A percentile compares a stretch with the other conserved stretches of the same genome.
Conservation (phyloP, 139 green algal species). For the Chlamydomonas urium region DNA sequence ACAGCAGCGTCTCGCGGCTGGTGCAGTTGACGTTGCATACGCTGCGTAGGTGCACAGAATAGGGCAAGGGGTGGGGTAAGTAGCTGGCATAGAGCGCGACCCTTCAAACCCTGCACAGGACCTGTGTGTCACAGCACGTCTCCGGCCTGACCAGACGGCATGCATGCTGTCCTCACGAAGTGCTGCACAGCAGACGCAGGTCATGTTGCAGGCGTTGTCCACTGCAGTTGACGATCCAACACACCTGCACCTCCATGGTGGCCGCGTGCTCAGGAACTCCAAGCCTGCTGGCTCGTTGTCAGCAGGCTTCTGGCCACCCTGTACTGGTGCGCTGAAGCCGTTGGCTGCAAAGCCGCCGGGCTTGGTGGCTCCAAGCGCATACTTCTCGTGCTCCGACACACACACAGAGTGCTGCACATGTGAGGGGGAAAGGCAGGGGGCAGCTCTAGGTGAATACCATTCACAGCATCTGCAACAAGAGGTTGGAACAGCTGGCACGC, state of each 20-base stretch:
- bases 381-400: constrained; percentile 93
- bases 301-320: neutral
- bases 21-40: constrained; percentile 88
- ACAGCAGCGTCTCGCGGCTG: constrained; percentile 74
- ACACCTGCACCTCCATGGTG: constrained; percentile 78
- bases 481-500: no score
- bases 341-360: constrained; percentile 74
- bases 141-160: no score
- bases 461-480: no score
- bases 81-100: neutral
- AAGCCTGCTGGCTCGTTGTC: constrained; percentile 39
- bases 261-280: constrained; percentile 61
- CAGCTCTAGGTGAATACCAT: no score
- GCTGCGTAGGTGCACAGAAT: constrained; percentile 13
- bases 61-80: neutral
- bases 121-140: neutral
- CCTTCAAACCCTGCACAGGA: neutral
- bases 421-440: no score
- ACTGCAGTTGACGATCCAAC: no score
- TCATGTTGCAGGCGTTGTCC: no score
- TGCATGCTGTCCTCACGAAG: neutral
- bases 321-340: constrained; percentile 33
- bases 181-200: no score
- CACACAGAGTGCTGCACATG: constrained; percentile 79
- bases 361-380: constrained; percentile 84